Conservation (phyloP, 306 rosid species). For the Arachis stenosperma region DNA sequence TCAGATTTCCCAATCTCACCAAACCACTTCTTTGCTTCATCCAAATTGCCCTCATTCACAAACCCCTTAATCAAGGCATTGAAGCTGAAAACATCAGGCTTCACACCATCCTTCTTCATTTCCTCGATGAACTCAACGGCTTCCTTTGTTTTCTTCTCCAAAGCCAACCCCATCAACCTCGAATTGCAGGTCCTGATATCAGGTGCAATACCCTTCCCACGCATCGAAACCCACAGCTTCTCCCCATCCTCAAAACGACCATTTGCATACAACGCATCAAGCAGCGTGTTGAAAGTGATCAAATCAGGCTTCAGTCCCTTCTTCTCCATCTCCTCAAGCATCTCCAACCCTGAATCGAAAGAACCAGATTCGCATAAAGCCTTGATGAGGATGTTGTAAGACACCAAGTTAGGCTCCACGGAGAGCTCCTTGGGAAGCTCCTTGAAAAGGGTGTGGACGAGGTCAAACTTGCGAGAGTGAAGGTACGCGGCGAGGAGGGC, state of each 20-base stretch:
- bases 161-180: conserved; percentile 66
- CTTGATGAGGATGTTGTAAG: conserved; percentile 69
- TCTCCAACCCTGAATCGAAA: conserved; percentile 50
- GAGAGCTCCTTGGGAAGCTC: conserved; percentile 53
- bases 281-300: conserved; percentile 67
- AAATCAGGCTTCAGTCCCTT: conserved; percentile 57
- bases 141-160: conserved; percentile 53
- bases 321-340: conserved; percentile 58
- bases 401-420: conserved; percentile 62
- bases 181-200: conserved; percentile 58
- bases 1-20: conserved; percentile 50
- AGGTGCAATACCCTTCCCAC: conserved; percentile 52
- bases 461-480: conserved; percentile 53
- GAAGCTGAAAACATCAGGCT: conserved; percentile 63
- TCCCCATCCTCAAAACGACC: conserved; percentile 64
- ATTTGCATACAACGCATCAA: conserved; percentile 51
- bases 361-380: conserved; percentile 56
- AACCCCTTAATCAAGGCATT: conserved; percentile 70
- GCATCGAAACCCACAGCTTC: conserved; percentile 62
- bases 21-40: conserved; percentile 66
- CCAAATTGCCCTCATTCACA: conserved; percentile 58
- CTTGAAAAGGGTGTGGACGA: conserved; percentile 49
- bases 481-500: conserved; percentile 72
- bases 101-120: conserved; percentile 54
- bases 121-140: conserved; percentile 53